Base-by-base conservation (phyloP, 2,329 filamentous ascomycete species). In the Gyromitra esculenta region DNA sequence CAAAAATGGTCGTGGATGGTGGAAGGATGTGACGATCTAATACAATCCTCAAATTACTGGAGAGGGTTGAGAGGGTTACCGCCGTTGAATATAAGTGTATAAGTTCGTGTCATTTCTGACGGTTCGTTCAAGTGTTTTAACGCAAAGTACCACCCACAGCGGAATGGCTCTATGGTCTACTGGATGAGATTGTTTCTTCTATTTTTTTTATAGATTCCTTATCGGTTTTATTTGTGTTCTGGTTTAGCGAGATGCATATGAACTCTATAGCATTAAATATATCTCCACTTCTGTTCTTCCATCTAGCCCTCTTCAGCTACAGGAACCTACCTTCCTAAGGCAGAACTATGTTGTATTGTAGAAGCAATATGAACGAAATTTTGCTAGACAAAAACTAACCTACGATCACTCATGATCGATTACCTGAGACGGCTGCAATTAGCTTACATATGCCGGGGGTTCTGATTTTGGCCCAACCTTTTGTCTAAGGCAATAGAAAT, bases 1-100 rank as follows among this genome's bases (percentile, higher is more conserved):
- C 81, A 81, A 52, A 87, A 87, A 77, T 88, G 86, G 85, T 82
- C 79, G 0, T 83, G 82, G 81, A 66, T 86, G 8, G 54, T 86
- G 0, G 77, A 77, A 0, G 84, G 83, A 0, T 86, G 84, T 66
- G 73, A 78, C 0, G 83, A 86, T 43, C 66, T 85, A 5, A 73
- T 85, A 5, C 79, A 82, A 15, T 81, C 82, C 21, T 84, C 84
- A 2, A 84, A 85, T 79, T 79, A 78, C 56, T 85, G 84, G 84
- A 79, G 80, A 25, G 77, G 52, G 50, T 63, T 79, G 72, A 80
- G 79, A 37, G 77, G 79, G 56, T 43, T 75, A 21, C 25, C 5
- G 6, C 31, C 31, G 0, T 54, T 75, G 13, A 35, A 72, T 54
- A 37, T 72, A 18, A 37, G 56, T 1, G 0, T 11, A 48, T 73